phyloP scores from a whole-genome alignment of 2,329 filamentous ascomycete genomes.

The Aspergillus niger region DNA sequence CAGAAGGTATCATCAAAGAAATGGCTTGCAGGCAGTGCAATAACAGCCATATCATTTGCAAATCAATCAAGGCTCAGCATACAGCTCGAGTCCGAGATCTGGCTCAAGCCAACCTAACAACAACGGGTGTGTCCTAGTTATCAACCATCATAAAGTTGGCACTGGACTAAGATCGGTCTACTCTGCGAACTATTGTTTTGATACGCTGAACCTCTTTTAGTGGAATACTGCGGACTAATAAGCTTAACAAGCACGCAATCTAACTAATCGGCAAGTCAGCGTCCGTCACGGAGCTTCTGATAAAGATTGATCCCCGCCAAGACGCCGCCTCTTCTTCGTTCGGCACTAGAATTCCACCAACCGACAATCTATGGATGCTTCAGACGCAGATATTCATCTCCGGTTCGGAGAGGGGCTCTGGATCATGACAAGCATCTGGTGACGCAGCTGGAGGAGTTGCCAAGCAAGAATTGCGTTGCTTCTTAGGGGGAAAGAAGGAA shows the following conservation, averaged over 20 bases:
- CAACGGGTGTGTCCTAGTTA: background rate
- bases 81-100: background rate
- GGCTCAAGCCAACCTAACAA: background rate
- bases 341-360: background rate
- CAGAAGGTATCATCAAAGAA: background rate
- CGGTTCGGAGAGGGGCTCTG: background rate
- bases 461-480: background rate
- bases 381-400: background rate
- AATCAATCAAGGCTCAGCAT: background rate
- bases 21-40: background rate
- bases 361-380: background rate
- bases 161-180: background rate
- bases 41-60: background rate
- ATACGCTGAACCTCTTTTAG: too few species aligned
- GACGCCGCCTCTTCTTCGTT: background rate
- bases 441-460: conserved; percentile 2
- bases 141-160: background rate
- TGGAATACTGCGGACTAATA: too few species aligned
- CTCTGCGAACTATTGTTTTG: too few species aligned
- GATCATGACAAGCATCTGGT: background rate
- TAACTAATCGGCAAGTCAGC: background rate
- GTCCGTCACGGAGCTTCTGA: conserved; percentile 1
- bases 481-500: background rate
- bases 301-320: conserved; percentile 10
- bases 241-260: background rate